Base-by-base conservation (phyloP, 2,329 filamentous ascomycete species). In the Fusarium nisikadoi region DNA sequence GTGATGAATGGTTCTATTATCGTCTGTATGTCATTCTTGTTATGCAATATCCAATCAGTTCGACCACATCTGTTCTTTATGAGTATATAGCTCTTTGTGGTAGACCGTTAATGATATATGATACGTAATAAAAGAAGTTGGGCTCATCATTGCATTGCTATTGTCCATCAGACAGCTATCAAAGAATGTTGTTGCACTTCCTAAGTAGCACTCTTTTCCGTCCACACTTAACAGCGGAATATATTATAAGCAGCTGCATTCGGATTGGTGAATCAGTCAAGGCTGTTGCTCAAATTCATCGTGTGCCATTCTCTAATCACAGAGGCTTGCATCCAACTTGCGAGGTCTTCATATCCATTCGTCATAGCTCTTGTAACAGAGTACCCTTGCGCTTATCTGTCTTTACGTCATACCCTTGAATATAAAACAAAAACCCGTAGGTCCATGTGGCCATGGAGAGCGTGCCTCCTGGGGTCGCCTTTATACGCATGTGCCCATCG, bases 371-470 rank as follows among this genome's bases (percentile, higher is more conserved):
- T 16, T 53, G 2, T 10, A 39, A n/a, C 20, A 27, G 19, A 17
- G 11, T 17, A 8, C 3, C 19, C 6, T 8, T 20, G 23, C 7
- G 5, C 0, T n/a, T n/a, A 10, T 8, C 13, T 8, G 2, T 14
- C 14, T 17, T 17, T 41, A 27, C 33, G 19, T n/a, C 19, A 29
- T 53, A 1, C 8, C 8, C 6, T 19, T 23, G 31, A 2, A 6
- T 11, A 10, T 27, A 12, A 36, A 25, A 25, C 0, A 35, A 36
- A 11, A 10, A 25, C 23, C 12, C 8, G 4, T 5, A 39, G 9
- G 23, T 20, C 4, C 10, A 12, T 20, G 7, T 25, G 23, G 17
- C 23, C 1, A 16, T 4, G 13, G 31, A 25, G 13, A 20, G 8
- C 8, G 2, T 35, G 6, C 13, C n/a, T 25, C 49, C 19, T 27